These are phyloP conservation scores for Didymella exigua DNA, from an alignment of 2,329 filamentous ascomycete genomes.

Conservation along the genomic window DNA sequence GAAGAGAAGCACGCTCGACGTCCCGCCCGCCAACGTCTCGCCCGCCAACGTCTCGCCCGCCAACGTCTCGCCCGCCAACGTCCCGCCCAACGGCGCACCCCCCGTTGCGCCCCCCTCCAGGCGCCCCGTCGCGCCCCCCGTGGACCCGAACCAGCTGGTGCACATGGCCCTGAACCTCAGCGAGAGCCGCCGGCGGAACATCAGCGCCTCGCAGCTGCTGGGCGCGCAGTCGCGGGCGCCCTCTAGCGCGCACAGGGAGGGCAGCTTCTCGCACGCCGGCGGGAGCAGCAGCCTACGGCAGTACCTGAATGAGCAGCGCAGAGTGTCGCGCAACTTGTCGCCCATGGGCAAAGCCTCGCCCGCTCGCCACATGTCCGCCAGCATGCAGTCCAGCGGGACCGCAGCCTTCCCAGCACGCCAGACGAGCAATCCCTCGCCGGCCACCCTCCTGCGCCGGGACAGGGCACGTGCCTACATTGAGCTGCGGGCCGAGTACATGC, in stretches of 20 bases:
- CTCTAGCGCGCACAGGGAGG: constrained; percentile 51
- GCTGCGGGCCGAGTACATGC: constrained; percentile 81
- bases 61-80: too few relatives aligned
- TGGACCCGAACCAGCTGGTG: constrained; percentile 87
- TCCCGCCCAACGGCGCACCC: too few relatives aligned
- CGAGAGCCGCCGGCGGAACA: constrained; percentile 72
- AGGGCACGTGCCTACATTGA: constrained; percentile 87
- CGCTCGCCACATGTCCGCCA: constrained; percentile 39
- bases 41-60: constrained; percentile 17
- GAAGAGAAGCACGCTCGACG: constrained; percentile 19
- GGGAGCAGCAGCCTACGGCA: constrained; percentile 66
- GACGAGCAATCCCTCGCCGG: constrained; percentile 71
- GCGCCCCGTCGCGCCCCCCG: constrained; percentile 58
- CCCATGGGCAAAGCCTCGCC: constrained; percentile 56
- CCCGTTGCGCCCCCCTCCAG: too few relatives aligned
- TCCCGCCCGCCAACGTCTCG: constrained; percentile 9
- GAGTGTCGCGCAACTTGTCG: constrained; percentile 65
- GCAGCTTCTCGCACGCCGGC: constrained; percentile 49
- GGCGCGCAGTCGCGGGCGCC: constrained; percentile 54
- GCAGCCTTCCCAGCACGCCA: constrained; percentile 43
- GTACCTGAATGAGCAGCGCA: constrained; percentile 74
- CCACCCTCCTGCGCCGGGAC: constrained; percentile 80
- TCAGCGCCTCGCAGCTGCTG: constrained; percentile 62
- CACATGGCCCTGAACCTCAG: constrained; percentile 89
- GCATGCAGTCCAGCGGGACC: constrained; percentile 31